Percentiles rank a stretch among this genome's conserved stretches.
These are phyloP conservation scores for Fomitopsis pulvina DNA, from an alignment of 768 basidiomycete genomes.

Conservation along the genomic window DNA sequence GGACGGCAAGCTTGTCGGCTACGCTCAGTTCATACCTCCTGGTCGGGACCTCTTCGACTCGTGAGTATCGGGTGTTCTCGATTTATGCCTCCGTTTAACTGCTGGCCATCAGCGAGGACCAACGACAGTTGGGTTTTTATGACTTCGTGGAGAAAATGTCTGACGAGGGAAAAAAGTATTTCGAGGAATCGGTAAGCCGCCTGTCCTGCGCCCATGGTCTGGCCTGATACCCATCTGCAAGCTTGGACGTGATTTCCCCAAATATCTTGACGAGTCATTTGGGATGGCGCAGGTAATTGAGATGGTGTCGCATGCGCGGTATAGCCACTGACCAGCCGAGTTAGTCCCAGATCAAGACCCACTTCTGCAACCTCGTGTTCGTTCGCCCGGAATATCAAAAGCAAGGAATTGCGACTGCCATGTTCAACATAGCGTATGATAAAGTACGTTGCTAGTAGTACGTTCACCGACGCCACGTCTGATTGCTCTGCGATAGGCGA, in stretches of 20 bases:
- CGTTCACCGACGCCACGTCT: background rate
- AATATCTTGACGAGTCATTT: background rate
- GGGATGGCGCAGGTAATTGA: slow-evolving; percentile 7
- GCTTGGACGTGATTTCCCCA: slow-evolving; percentile 1
- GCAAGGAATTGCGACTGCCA: slow-evolving; percentile 7
- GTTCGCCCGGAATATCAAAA: slow-evolving; percentile 13
- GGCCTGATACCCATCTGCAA: background rate
- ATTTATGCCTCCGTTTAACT: background rate
- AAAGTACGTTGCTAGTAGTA: slow-evolving; percentile 4
- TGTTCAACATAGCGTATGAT: slow-evolving; percentile 6
- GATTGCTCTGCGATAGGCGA: slow-evolving; percentile 1
- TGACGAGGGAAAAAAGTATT: slow-evolving; percentile 13
- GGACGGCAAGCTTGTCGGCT: slow-evolving; percentile 11
- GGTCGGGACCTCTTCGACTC: slow-evolving; percentile 10
- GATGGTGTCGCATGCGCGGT: no score
- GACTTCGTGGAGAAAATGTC: slow-evolving; percentile 12
- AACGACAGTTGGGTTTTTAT: slow-evolving; percentile 12
- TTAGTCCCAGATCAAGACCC: slow-evolving; percentile 6
- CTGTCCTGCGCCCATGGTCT: background rate
- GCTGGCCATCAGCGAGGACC: slow-evolving; percentile 5
- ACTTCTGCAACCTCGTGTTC: slow-evolving; percentile 13
- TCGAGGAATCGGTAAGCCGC: slow-evolving; percentile 6
- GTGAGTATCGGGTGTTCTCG: background rate
- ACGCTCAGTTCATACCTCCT: slow-evolving; percentile 6
- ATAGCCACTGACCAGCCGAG: no score